Conservation (phyloP, 805 yeast genomes). For the Dipodascus geniculatus region DNA sequence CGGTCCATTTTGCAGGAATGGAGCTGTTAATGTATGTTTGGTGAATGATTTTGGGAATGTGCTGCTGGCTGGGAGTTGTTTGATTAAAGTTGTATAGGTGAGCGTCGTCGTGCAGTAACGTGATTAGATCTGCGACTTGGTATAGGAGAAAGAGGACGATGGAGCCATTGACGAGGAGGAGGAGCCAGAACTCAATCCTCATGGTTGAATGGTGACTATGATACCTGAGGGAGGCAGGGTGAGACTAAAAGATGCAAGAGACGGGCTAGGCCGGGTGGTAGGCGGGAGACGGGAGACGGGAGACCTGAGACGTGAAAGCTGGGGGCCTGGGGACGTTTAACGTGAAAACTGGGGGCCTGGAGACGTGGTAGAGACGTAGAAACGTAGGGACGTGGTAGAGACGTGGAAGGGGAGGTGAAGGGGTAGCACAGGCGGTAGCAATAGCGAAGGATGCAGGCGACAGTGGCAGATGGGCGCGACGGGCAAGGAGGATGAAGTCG, state of each 20-base stretch:
- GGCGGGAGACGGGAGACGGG: background rate
- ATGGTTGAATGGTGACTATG: constrained; percentile 4
- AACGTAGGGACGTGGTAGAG: too few species aligned
- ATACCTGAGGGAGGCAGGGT: background rate
- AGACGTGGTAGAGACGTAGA: too few species aligned
- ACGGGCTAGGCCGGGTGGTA: background rate
- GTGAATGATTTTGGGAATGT: constrained; percentile 84
- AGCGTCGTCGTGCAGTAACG: constrained; percentile 55
- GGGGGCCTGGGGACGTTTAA: too few species aligned
- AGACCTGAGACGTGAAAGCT: background rate
- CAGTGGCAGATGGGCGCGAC: too few species aligned
- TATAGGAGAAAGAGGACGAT: constrained; percentile 36
- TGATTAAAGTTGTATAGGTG: constrained; percentile 14
- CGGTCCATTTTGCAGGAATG: constrained; percentile 72
- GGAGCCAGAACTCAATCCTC: constrained; percentile 13
- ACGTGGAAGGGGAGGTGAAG: too few species aligned
- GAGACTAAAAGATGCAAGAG: too few species aligned
- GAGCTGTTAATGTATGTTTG: constrained; percentile 78
- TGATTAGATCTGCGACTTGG: constrained; percentile 57
- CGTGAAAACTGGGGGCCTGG: too few species aligned
- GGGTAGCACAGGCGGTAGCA: too few species aligned
- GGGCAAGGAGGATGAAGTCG: too few species aligned
- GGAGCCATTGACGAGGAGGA: constrained; percentile 15
- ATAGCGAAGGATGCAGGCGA: too few species aligned
- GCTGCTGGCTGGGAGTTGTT: constrained; percentile 19